Percentiles rank a stretch among this genome's conserved stretches.
phyloP scores from a whole-genome alignment of 306 rosid genomes.

The Quercus aquifolioides region DNA sequence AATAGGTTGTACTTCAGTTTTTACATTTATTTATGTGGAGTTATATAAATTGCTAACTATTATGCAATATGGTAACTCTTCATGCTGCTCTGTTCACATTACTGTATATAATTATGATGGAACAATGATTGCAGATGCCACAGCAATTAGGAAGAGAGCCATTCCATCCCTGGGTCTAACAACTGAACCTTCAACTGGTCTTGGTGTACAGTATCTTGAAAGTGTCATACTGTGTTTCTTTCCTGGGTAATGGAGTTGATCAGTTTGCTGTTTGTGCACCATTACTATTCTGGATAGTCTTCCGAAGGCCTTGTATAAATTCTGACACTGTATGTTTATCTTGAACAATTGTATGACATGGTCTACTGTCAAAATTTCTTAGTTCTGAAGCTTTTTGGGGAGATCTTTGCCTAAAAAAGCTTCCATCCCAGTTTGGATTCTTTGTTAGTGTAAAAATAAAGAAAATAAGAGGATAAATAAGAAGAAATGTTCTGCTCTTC shows the following conservation, averaged over 20 bases:
- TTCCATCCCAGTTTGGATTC: no score
- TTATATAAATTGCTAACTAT: not conserved
- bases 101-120: not conserved
- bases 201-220: conserved; percentile 3
- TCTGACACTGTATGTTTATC: not conserved
- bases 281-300: not conserved
- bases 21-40: not conserved
- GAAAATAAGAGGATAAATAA: not conserved
- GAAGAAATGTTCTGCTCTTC: no score
- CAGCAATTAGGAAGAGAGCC: not conserved
- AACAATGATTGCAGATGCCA: conserved; percentile 24
- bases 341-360: not conserved
- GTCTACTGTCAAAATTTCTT: not conserved
- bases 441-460: not conserved
- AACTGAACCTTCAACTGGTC: conserved; percentile 19
- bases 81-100: not conserved
- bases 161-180: conserved; percentile 5
- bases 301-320: not conserved
- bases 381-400: not conserved
- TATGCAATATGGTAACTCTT: not conserved
- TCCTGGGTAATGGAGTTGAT: not conserved
- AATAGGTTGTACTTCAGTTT: not conserved
- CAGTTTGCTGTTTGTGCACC: not conserved
- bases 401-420: not conserved
- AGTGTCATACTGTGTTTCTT: not conserved